Evolutionary conservation across 2,329 filamentous ascomycete species (phyloP).

Genomic region (Colletotrichum lentis): DNA sequence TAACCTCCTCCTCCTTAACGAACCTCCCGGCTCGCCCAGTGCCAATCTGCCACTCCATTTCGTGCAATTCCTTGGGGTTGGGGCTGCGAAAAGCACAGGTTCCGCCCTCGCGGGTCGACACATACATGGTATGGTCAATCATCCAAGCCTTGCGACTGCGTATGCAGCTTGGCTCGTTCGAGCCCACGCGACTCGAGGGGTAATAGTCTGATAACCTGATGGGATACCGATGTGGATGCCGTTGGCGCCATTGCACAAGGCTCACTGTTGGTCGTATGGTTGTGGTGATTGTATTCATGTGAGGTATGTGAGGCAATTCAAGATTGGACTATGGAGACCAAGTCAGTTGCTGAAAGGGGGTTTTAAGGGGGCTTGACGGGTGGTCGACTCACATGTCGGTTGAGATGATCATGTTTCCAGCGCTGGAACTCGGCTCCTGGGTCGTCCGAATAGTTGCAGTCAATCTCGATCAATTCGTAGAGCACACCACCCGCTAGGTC

Average conservation of each 20-base stretch:
- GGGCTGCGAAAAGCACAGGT: conserved; percentile 50
- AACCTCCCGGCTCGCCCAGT: conserved; percentile 45
- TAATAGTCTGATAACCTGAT: conserved; percentile 53
- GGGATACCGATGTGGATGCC: conserved; percentile 50
- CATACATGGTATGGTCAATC: conserved; percentile 54
- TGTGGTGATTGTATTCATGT: conserved; percentile 56
- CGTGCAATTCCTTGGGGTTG: conserved; percentile 52
- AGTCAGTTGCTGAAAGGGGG: conserved; percentile 21
- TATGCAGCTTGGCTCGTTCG: conserved; percentile 47
- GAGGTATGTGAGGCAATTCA: conserved; percentile 57
- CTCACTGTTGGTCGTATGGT: conserved; percentile 51
- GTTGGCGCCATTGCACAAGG: conserved; percentile 49
- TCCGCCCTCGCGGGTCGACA: conserved; percentile 50
- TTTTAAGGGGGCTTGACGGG: not conserved
- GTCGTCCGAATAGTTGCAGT: conserved; percentile 55
- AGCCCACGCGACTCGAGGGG: conserved; percentile 41
- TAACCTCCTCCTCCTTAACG: conserved; percentile 47
- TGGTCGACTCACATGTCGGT: conserved; percentile 50
- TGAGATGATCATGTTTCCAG: conserved; percentile 56
- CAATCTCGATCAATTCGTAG: conserved; percentile 58
- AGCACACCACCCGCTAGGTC: conserved; percentile 55
- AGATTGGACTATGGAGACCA: conserved; percentile 48
- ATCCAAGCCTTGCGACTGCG: conserved; percentile 53
- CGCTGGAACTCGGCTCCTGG: conserved; percentile 56
- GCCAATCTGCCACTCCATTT: conserved; percentile 52